Conservation (phyloP, 805 yeast genomes). For the Cyberlindnera americana region DNA sequence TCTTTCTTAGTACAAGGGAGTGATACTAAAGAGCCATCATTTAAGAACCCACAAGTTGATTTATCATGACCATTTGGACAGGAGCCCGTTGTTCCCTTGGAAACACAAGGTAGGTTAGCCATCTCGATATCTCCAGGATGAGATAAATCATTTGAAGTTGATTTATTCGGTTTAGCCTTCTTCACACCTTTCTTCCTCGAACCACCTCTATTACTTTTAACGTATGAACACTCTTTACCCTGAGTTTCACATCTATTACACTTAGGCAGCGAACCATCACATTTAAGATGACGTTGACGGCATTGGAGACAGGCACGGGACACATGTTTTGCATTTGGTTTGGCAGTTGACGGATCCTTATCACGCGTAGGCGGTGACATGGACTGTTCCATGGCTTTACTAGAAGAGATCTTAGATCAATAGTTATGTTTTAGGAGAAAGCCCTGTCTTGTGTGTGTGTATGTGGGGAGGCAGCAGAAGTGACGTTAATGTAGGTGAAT, state of each 20-base stretch:
- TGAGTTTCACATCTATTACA: slow-evolving; percentile 40
- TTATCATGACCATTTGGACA: slow-evolving; percentile 27
- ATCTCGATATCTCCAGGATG: slow-evolving; percentile 4
- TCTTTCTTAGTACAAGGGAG: slow-evolving; percentile 21
- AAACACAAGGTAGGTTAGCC: slow-evolving; percentile 21
- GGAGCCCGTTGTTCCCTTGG: slow-evolving; percentile 1
- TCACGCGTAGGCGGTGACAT: neutral
- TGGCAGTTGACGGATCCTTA: slow-evolving; percentile 1
- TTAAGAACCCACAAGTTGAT: slow-evolving; percentile 21
- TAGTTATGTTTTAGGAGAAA: neutral
- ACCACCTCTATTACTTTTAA: slow-evolving; percentile 52
- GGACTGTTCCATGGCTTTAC: neutral
- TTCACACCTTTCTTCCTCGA: slow-evolving; percentile 47
- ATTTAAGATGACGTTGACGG: slow-evolving; percentile 46
- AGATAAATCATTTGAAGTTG: neutral
- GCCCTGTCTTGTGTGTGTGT: no score
- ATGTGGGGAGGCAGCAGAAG: no score
- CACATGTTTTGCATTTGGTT: slow-evolving; percentile 35
- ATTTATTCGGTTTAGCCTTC: slow-evolving; percentile 15
- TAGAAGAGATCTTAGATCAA: neutral
- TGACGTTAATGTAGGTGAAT: no score
- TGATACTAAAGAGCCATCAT: slow-evolving; percentile 10
- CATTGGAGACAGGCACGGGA: slow-evolving; percentile 51
- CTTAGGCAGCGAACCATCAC: slow-evolving; percentile 45
- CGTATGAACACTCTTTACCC: slow-evolving; percentile 40